Conservation (phyloP, 2,329 filamentous ascomycete species). For the Fusarium sp. region DNA sequence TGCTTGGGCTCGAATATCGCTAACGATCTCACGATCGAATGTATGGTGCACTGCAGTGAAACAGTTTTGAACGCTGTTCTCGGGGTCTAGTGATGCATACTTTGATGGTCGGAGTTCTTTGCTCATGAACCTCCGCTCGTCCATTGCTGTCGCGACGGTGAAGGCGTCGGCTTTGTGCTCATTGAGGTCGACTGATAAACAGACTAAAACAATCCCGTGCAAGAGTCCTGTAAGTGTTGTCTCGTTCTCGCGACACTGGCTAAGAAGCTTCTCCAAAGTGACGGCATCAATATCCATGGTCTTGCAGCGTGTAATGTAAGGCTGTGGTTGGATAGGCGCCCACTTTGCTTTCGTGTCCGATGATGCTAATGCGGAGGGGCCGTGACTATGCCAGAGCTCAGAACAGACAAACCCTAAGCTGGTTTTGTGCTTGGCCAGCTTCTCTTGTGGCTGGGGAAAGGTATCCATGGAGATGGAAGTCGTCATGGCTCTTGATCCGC, state of each 20-base stretch:
- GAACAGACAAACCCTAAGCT: background rate
- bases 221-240: constrained; percentile 8
- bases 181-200: too few species aligned
- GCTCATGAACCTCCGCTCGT: background rate
- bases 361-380: too few species aligned
- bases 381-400: constrained; percentile 4
- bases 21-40: constrained; percentile 4
- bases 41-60: too few species aligned
- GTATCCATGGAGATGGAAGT: background rate
- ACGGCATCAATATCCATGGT: fast-evolving
- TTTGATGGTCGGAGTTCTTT: background rate
- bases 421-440: constrained; percentile 2
- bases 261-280: background rate
- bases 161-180: constrained; percentile 1
- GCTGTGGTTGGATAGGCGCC: background rate
- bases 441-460: constrained; percentile 18
- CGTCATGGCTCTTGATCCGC: background rate
- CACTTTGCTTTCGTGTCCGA: too few species aligned
- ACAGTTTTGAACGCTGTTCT: background rate
- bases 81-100: background rate
- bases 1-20: background rate
- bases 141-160: background rate
- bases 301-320: background rate
- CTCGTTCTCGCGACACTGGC: background rate
- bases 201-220: too few species aligned